These are phyloP conservation scores for Colletotrichum ledebouriae DNA, from an alignment of 2,329 filamentous ascomycete species.

Conservation along the genomic window DNA sequence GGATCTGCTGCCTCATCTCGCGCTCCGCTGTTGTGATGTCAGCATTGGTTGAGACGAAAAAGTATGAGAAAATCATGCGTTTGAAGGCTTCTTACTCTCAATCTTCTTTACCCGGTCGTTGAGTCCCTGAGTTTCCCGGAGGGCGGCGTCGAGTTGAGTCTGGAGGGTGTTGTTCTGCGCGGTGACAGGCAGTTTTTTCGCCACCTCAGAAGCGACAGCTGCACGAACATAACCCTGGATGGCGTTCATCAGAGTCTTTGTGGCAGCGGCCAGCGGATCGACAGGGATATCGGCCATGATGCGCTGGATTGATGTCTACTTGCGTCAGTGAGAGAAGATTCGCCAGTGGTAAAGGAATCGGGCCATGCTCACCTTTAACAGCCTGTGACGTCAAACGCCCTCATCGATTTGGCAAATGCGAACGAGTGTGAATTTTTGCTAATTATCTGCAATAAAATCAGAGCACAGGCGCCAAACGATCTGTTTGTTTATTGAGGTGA, in stretches of 20 bases:
- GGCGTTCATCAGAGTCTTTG: constrained; percentile 22
- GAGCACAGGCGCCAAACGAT: not conserved
- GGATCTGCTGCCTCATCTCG: constrained; percentile 17
- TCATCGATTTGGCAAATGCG: no score
- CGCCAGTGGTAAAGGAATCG: no score
- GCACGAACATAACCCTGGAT: constrained; percentile 35
- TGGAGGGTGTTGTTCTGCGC: constrained; percentile 9
- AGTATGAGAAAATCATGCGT: constrained; percentile 12
- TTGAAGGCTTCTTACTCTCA: constrained; percentile 32
- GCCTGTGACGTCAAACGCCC: not conserved
- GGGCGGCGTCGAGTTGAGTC: constrained; percentile 18
- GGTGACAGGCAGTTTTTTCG: constrained; percentile 6
- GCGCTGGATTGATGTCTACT: not conserved
- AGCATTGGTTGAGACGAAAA: constrained; percentile 2
- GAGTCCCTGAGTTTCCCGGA: constrained; percentile 28
- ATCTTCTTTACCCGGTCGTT: constrained; percentile 33
- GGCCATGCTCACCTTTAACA: not conserved
- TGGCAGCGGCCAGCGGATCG: constrained; percentile 32
- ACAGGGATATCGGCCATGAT: constrained; percentile 31
- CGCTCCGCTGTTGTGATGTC: constrained; percentile 24
- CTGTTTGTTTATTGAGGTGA: not conserved
- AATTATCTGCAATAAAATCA: not conserved
- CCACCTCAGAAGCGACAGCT: constrained; percentile 20
- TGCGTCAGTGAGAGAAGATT: not conserved
- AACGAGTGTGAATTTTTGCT: not conserved